Evolutionary conservation across 2,329 filamentous ascomycete species (phyloP), one percentile per base, ranked within the genome.

Genomic region (Phyllosticta citribraziliensis): DNA sequence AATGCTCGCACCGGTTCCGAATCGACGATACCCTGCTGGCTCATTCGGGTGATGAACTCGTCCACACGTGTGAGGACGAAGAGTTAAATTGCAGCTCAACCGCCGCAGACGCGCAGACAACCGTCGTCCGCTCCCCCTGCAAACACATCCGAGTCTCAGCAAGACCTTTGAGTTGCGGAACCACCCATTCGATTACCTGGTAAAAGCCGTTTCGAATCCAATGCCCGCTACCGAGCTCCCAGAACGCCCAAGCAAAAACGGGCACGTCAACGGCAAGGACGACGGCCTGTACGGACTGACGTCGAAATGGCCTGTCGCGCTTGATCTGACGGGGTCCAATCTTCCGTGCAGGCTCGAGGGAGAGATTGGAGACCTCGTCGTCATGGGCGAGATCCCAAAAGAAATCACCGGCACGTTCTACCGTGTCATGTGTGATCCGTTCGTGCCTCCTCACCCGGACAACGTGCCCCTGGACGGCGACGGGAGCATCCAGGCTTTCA

Each of bases 401-500:
- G 51, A 54, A 27, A 59, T 59, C 57, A 19, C 47, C n/a, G 57
- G 57, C 30, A 59, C 57, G 51, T 67, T 66, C 22, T 67, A 65
- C 55, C 67, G 69, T 3, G 64, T 71, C 19, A 65, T 66, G 63
- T 57, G 60, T 12, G 70, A 72, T 51, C 70, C 66, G 2, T 65
- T 66, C 27, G 62, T 66, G 2, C 68, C 66, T 5, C 65, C 67
- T 1, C 51, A 66, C 27, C 58, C 63, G 9, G 55, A 58, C 14
- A 66, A 66, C 30, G 61, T 62, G 22, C 66, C 66, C 2, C 55
- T 74, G 60, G 70, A 70, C 55, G 72, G 71, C 8, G 70, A 74
- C 55, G 72, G 72, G 2, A 64, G 64, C 52, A 65, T 74, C 10
- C 66, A 64, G 19, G 72, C 72, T 0, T 72, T 74, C 56, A 65